Conservation (phyloP, 331 rosid species). For the Cydonia oblonga region DNA sequence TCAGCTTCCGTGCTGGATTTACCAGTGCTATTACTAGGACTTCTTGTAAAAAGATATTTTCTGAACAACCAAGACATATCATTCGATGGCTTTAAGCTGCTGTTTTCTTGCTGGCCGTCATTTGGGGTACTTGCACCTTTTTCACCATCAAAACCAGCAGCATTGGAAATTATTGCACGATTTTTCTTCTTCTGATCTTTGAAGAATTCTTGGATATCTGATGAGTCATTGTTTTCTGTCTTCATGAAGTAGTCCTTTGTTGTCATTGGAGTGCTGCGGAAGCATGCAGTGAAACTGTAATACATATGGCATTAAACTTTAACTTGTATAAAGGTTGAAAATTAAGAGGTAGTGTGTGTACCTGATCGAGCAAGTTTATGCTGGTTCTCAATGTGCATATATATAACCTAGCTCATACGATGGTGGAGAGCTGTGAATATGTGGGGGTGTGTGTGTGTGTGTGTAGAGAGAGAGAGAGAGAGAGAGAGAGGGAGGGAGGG, state of each 20-base stretch:
- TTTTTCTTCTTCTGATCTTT: background rate
- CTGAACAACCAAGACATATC: slow-evolving; percentile 19
- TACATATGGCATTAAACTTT: too few relatives aligned
- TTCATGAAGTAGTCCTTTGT: background rate
- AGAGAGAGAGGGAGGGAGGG: too few relatives aligned
- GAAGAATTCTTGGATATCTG: background rate
- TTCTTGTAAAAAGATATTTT: slow-evolving; percentile 15
- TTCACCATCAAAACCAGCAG: background rate
- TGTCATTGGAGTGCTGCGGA: background rate
- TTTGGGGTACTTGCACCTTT: too few relatives aligned
- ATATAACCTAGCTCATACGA: background rate
- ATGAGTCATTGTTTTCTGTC: background rate
- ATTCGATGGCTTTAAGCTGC: background rate
- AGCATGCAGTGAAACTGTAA: background rate
- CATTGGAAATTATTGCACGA: background rate
- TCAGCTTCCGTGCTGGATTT: background rate
- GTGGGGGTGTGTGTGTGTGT: too few relatives aligned
- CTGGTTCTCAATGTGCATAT: background rate
- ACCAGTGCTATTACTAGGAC: background rate
- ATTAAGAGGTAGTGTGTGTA: background rate
- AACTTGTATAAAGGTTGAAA: too few relatives aligned
- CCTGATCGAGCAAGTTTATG: background rate
- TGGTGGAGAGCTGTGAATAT: background rate
- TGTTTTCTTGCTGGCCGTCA: too few relatives aligned
- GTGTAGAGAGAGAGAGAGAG: background rate